Evolutionary conservation across 768 basidiomycete genomes (phyloP).

Genomic region (Suillus lakei): DNA sequence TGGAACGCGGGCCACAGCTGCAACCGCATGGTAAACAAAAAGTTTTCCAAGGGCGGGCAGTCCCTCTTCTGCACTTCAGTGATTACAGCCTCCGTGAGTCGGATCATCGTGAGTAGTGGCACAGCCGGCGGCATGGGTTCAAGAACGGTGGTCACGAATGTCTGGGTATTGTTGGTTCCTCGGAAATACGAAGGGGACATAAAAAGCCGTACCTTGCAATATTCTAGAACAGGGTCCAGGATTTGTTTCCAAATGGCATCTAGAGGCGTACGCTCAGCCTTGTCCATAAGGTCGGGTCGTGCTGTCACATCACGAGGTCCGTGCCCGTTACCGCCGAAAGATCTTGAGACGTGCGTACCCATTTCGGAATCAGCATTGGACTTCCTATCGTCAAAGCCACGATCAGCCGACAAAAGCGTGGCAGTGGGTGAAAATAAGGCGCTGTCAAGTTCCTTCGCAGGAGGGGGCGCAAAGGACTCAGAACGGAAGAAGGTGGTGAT

Average conservation of each 20-base stretch:
- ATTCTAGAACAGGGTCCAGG: constrained; percentile 89
- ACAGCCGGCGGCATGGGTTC: constrained; percentile 77
- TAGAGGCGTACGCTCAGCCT: constrained; percentile 63
- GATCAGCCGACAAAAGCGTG: constrained; percentile 47
- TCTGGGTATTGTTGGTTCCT: constrained; percentile 41
- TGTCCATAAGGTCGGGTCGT: constrained; percentile 44
- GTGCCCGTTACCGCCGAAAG: constrained; percentile 29
- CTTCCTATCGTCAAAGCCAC: constrained; percentile 42
- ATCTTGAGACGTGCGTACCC: constrained; percentile 36
- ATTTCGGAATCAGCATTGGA: constrained; percentile 58
- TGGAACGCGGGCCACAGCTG: constrained; percentile 95
- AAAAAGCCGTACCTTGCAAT: constrained; percentile 64
- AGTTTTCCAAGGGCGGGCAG: constrained; percentile 81
- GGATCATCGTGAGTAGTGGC: constrained; percentile 88
- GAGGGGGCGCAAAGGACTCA: constrained; percentile 36
- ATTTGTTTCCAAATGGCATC: constrained; percentile 88
- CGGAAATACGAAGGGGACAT: constrained; percentile 2
- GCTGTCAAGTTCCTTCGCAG: constrained; percentile 39
- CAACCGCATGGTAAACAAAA: constrained; percentile 79
- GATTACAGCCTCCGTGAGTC: constrained; percentile 83
- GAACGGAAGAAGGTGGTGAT: constrained; percentile 79
- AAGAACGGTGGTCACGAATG: constrained; percentile 68
- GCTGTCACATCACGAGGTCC: constrained; percentile 19
- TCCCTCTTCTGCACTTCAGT: constrained; percentile 75
- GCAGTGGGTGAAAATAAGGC: constrained; percentile 42